Base-by-base conservation (phyloP, 768 basidiomycete genomes). In the Lactifluus piperatus region DNA sequence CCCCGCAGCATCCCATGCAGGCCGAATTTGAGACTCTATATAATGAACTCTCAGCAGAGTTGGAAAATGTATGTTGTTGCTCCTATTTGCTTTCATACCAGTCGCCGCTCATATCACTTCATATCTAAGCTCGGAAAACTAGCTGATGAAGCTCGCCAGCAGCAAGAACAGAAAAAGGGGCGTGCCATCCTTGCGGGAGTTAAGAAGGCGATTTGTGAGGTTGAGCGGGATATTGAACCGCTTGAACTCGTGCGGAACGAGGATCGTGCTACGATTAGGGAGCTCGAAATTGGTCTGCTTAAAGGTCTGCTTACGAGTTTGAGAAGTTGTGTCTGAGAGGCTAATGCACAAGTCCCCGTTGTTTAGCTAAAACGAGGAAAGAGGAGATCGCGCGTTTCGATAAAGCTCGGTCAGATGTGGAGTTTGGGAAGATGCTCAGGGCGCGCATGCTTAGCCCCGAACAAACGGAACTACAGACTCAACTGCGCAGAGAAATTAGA, bases 301-400 rank as follows among this genome's bases (percentile, higher is more conserved):
- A 85, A 84, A 74, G 83, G 89, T 85, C 54, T 27, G 75, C 69
- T 11, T 20, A 55, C 22, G 6, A 5, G 13, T 56, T 26, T 18
- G 11, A 16, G 46, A 37, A 24, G 59, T 57, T 24, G 20, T 24
- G n/a, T 22, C 54, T 46, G 51, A 27, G 22, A 39, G 22, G 11
- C 29, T 56, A 26, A 53, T 61, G 43, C 57, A 43, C 29, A 22
- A 58, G 29, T 50, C 47, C 1, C 11, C 2, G 0, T 6, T 27
- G 43, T 46, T 41, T 66, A 95, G 94, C 85, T 41, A 83, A 82
- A 51, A 90, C 88, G 59, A 83, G 88, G 63, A 81, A 81, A 64
- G 92, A 94, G 68, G 93, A 97, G 67, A 86, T 91, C 26, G 75
- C 77, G 18, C 82, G 91, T 5, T 94, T 91, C 70, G 77, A 84